Conservation (phyloP, 2,329 filamentous ascomycete genomes). For the Cladobotryum mycophilum region DNA sequence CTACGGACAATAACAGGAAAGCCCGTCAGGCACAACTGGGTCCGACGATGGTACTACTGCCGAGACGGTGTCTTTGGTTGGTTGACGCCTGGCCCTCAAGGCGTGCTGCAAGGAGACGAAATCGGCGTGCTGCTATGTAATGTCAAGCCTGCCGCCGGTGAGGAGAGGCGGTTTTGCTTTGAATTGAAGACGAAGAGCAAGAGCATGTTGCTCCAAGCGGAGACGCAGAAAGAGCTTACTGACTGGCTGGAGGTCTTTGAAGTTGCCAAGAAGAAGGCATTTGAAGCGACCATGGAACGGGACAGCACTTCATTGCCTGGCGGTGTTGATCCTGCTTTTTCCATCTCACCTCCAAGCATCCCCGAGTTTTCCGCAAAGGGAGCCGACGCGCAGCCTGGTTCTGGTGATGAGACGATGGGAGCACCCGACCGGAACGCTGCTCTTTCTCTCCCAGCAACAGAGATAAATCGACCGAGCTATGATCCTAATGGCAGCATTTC, state of each 20-base stretch:
- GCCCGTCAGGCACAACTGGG: slow-evolving; percentile 83
- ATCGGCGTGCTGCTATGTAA: slow-evolving; percentile 93
- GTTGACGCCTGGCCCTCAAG: slow-evolving; percentile 75
- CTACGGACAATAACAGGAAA: slow-evolving; percentile 77
- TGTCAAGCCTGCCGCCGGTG: slow-evolving; percentile 81
- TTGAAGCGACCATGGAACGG: slow-evolving; percentile 63
- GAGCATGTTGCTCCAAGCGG: slow-evolving; percentile 82
- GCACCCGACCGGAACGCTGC: slow-evolving; percentile 59
- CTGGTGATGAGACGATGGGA: slow-evolving; percentile 44
- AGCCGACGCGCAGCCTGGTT: slow-evolving; percentile 57
- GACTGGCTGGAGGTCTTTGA: slow-evolving; percentile 95
- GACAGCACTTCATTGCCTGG: slow-evolving; percentile 41
- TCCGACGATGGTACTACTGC: slow-evolving; percentile 90
- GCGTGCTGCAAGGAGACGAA: slow-evolving; percentile 92
- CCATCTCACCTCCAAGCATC: slow-evolving; percentile 80
- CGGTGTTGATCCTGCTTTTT: slow-evolving; percentile 70
- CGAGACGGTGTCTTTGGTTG: slow-evolving; percentile 95
- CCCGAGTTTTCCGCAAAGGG: slow-evolving; percentile 85
- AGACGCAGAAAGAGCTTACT: slow-evolving; percentile 85
- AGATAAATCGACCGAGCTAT: slow-evolving; percentile 60
- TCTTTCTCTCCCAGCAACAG: slow-evolving; percentile 56
- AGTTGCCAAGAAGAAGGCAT: slow-evolving; percentile 83
- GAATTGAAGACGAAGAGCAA: slow-evolving; percentile 97
- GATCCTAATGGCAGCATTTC: slow-evolving; percentile 53
- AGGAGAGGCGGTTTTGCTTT: slow-evolving; percentile 94